These are phyloP conservation scores for Xylaria hypoxylon DNA, from an alignment of 2,329 filamentous ascomycete species.

Conservation along the genomic window DNA sequence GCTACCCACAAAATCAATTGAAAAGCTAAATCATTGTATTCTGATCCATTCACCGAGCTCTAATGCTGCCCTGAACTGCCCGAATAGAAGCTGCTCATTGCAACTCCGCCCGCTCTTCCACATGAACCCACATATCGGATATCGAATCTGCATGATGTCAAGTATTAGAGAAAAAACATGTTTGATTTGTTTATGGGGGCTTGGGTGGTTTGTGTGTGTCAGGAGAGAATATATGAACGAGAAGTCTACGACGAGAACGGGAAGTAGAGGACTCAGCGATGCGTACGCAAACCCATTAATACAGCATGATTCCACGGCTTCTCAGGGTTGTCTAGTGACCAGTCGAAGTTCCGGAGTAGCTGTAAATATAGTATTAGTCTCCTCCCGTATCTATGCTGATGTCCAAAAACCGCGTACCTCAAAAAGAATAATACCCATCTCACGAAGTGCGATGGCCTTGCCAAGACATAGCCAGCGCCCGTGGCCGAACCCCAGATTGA, in stretches of 20 bases:
- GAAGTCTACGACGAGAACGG: not conserved
- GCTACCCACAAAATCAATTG: no score
- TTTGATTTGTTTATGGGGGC: no score
- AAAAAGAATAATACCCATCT: conserved; percentile 33
- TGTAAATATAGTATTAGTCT: conserved; percentile 4
- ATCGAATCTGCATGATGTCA: conserved; percentile 18
- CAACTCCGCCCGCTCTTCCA: conserved; percentile 21
- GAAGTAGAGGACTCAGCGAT: not conserved
- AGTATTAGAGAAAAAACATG: conserved; percentile 7
- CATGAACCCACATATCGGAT: conserved; percentile 37
- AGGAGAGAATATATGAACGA: no score
- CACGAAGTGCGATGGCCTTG: conserved; percentile 29
- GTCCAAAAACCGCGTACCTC: conserved; percentile 33
- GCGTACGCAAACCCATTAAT: conserved; percentile 32
- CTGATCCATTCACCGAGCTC: no score
- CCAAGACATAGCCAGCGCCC: conserved; percentile 38
- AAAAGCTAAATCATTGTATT: no score
- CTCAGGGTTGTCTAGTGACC: conserved; percentile 36
- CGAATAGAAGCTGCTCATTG: not conserved
- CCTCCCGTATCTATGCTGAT: not conserved
- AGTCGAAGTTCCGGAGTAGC: conserved; percentile 39
- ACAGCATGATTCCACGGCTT: conserved; percentile 34
- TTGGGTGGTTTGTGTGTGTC: no score
- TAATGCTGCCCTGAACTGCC: no score
- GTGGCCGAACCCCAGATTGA: conserved; percentile 33